Conservation (phyloP, 139 green algal species). For the Picochlorum costavermella region DNA sequence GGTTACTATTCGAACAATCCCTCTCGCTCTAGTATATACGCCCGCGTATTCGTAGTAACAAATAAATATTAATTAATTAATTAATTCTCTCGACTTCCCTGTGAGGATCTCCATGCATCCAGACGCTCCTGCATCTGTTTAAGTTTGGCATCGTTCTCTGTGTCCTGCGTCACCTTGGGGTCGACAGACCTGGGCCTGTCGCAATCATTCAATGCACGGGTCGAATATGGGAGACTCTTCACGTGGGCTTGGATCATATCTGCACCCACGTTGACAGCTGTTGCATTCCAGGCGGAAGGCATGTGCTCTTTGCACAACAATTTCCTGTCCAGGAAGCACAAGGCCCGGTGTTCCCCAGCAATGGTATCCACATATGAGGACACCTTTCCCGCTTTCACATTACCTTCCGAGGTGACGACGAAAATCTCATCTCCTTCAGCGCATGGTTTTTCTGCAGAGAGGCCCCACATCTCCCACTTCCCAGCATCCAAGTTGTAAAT, state of each 20-base stretch:
- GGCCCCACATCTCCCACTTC: constrained; percentile 59
- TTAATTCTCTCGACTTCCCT: background rate
- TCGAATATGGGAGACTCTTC: no score
- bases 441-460: constrained; percentile 32
- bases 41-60: no score
- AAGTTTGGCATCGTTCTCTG: constrained; percentile 36
- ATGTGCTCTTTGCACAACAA: constrained; percentile 13
- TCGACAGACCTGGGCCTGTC: no score
- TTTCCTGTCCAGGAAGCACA: constrained; percentile 51
- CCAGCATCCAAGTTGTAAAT: constrained; percentile 22
- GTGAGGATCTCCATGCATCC: constrained; percentile 30
- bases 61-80: background rate
- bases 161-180: constrained; percentile 18
- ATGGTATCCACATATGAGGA: constrained; percentile 28
- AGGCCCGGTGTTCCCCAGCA: constrained; percentile 28
- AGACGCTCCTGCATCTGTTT: constrained; percentile 48
- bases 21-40: no score
- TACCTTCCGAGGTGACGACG: background rate
- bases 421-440: constrained; percentile 30
- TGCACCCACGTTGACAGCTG: background rate
- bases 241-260: background rate
- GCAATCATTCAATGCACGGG: no score
- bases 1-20: background rate
- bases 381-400: constrained; percentile 23
- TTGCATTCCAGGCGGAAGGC: background rate